A percentile compares a stretch with the other conserved stretches of the same genome.
phyloP scores from a whole-genome alignment of 805 yeast species.

The Cyberlindnera nakhonratchasimensis region DNA sequence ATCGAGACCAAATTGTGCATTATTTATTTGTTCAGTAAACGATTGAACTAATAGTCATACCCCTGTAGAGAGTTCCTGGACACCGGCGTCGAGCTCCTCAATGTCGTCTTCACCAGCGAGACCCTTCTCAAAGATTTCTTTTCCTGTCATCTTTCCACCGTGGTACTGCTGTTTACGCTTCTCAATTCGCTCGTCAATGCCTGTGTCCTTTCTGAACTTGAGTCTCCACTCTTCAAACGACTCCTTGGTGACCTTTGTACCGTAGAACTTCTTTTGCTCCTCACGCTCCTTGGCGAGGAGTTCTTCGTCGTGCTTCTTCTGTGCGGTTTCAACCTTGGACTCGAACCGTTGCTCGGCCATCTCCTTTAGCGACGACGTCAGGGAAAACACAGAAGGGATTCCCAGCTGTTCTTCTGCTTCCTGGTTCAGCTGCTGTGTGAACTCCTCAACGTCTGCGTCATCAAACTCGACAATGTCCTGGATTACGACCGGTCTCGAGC shows the following conservation, averaged over 20 bases:
- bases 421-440: constrained; percentile 41
- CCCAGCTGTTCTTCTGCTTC: constrained; percentile 82
- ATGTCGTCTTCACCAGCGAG: constrained; percentile 68
- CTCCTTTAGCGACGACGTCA: constrained; percentile 76
- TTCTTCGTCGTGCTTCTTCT: constrained; percentile 55
- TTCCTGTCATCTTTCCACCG: constrained; percentile 78
- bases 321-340: constrained; percentile 50
- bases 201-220: constrained; percentile 67
- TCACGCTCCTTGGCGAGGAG: constrained; percentile 65
- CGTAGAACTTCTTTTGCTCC: constrained; percentile 86
- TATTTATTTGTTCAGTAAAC: too few relatives aligned
- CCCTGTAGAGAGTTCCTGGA: constrained; percentile 16
- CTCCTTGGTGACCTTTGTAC: constrained; percentile 84
- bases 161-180: constrained; percentile 56
- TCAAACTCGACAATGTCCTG: constrained; percentile 59
- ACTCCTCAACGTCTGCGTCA: constrained; percentile 40
- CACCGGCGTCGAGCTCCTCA: constrained; percentile 34
- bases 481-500: constrained; percentile 47
- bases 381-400: constrained; percentile 84
- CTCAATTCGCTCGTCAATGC: constrained; percentile 56
- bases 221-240: constrained; percentile 71
- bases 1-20: too few relatives aligned
- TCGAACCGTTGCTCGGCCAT: constrained; percentile 68
- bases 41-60: too few relatives aligned
- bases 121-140: constrained; percentile 87